Percentiles rank a stretch among this genome's conserved stretches.
phyloP scores from a whole-genome alignment of 2,329 filamentous ascomycete species.

The Talaromyces amestolkiae region DNA sequence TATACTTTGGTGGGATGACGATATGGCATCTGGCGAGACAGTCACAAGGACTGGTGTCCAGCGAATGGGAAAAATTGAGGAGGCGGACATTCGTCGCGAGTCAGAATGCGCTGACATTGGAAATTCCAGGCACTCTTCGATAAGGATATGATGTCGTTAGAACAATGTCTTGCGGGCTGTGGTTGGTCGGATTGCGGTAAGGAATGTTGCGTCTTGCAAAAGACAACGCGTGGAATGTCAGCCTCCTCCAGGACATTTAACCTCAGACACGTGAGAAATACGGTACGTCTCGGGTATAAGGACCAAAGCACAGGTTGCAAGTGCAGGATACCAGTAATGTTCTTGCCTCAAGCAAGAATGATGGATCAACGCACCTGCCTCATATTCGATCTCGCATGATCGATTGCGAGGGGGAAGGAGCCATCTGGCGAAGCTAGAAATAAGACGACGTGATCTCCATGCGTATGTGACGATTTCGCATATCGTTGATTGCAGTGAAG shows the following conservation, averaged over 20 bases:
- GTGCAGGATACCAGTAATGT: neutral
- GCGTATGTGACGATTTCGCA: neutral
- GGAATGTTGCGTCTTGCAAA: slow-evolving; percentile 15
- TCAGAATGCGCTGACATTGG: slow-evolving; percentile 4
- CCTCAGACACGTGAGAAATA: slow-evolving; percentile 6
- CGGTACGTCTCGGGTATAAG: neutral
- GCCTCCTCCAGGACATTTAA: slow-evolving; percentile 7
- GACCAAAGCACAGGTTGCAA: neutral
- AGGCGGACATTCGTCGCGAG: slow-evolving; percentile 16
- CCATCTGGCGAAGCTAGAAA: neutral
- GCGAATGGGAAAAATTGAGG: slow-evolving; percentile 16
- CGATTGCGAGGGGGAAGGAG: neutral
- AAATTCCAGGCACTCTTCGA: slow-evolving; percentile 1
- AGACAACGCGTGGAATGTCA: slow-evolving; percentile 18
- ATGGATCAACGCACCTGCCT: slow-evolving; percentile 1
- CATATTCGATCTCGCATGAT: neutral
- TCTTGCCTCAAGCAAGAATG: slow-evolving; percentile 17
- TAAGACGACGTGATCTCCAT: neutral
- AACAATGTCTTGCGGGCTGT: neutral
- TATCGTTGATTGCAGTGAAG: neutral
- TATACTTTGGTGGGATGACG: slow-evolving; percentile 10
- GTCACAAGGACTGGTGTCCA: slow-evolving; percentile 15
- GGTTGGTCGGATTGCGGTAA: slow-evolving; percentile 11
- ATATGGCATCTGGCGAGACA: neutral
- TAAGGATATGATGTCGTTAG: slow-evolving; percentile 9